Conservation (phyloP, 495 filamentous ascomycete genomes). For the Usnea hakonensis region DNA sequence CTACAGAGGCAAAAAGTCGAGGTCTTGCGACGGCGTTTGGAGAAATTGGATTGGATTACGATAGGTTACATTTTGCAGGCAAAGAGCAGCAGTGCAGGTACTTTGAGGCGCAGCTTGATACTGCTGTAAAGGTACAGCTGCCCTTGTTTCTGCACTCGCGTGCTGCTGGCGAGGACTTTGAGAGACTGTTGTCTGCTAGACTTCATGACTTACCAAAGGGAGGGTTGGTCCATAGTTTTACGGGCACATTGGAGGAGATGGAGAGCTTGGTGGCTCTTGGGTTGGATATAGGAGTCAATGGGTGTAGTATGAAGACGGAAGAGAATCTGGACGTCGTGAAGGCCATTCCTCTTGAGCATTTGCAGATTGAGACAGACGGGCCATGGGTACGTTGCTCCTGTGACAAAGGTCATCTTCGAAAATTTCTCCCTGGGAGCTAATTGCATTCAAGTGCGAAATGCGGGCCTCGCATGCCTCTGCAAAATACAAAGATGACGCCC, state of each 20-base stretch:
- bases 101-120: slow-evolving; percentile 69
- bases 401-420: no score
- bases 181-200: slow-evolving; percentile 47
- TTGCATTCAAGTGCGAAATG: slow-evolving; percentile 43
- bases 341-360: slow-evolving; percentile 58
- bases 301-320: slow-evolving; percentile 85
- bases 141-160: slow-evolving; percentile 88
- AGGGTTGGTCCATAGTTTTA: slow-evolving; percentile 87
- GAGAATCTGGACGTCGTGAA: slow-evolving; percentile 78
- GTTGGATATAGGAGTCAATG: slow-evolving; percentile 80
- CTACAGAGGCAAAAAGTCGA: slow-evolving; percentile 35
- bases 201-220: slow-evolving; percentile 54
- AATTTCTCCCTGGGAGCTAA: neutral
- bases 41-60: slow-evolving; percentile 94
- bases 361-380: slow-evolving; percentile 92
- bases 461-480: slow-evolving; percentile 46
- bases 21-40: slow-evolving; percentile 73
- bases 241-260: slow-evolving; percentile 79
- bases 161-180: slow-evolving; percentile 76
- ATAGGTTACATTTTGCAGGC: slow-evolving; percentile 70
- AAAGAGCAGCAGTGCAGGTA: slow-evolving; percentile 74
- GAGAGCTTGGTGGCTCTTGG: slow-evolving; percentile 62
- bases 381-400: slow-evolving; percentile 55
- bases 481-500: slow-evolving; percentile 40
- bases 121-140: slow-evolving; percentile 69